Conservation (phyloP, 108 stramenopile species). For the Conticribra guillardii region DNA sequence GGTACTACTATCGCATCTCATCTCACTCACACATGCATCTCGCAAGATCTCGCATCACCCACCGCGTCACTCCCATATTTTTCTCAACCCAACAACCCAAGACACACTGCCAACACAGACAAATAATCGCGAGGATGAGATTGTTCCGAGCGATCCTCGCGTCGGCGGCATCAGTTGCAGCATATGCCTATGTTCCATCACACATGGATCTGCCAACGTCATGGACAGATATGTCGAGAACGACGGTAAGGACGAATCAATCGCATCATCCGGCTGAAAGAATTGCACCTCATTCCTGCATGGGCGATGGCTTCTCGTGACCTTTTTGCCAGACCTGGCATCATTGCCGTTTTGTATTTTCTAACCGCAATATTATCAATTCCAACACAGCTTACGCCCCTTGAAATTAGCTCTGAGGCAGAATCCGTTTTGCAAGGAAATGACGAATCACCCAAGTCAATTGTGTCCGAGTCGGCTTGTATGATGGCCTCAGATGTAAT, state of each 20-base stretch:
- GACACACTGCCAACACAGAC: too few relatives aligned
- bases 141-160: slow-evolving; percentile 28
- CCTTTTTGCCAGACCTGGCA: background rate
- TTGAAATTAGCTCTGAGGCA: slow-evolving; percentile 40
- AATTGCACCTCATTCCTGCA: too few relatives aligned
- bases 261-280: too few relatives aligned
- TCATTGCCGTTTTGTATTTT: background rate
- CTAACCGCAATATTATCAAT: background rate
- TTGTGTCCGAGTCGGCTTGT: slow-evolving; percentile 33
- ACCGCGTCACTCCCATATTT: too few relatives aligned
- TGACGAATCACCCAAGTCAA: slow-evolving; percentile 3
- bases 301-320: background rate
- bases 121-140: too few relatives aligned
- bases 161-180: slow-evolving; percentile 17
- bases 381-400: slow-evolving; percentile 26
- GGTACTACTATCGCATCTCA: too few relatives aligned
- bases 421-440: slow-evolving; percentile 33
- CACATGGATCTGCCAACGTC: slow-evolving; percentile 46
- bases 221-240: slow-evolving; percentile 27
- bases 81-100: too few relatives aligned
- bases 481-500: slow-evolving; percentile 37
- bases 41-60: too few relatives aligned
- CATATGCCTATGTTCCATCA: slow-evolving; percentile 41
- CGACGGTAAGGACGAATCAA: slow-evolving; percentile 39
- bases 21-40: too few relatives aligned